Evolutionary conservation across 192 early-diverging fungal genomes (phyloP).

Genomic region (Chytriomyces sp.): DNA sequence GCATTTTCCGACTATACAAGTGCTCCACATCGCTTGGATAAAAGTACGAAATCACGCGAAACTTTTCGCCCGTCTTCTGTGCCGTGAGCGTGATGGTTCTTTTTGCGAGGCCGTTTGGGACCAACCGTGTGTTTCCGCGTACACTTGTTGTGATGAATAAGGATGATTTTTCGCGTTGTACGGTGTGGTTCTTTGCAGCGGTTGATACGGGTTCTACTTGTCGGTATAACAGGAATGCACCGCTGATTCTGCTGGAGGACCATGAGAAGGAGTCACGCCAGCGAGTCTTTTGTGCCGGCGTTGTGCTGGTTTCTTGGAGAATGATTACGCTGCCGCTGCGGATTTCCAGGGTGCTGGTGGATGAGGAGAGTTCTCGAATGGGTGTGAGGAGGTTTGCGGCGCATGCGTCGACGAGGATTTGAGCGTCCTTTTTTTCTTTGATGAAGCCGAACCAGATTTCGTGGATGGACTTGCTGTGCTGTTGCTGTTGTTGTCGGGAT

Average conservation of each 20-base stretch:
- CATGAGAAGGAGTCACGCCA: neutral
- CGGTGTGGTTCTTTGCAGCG: neutral
- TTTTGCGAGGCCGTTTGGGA: neutral
- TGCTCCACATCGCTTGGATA: neutral
- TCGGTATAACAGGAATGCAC: neutral
- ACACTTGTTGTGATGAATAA: neutral
- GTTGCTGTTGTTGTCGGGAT: no score
- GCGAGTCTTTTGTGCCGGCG: neutral
- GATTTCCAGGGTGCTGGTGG: neutral
- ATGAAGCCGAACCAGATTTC: conserved; percentile 4
- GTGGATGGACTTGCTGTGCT: no score
- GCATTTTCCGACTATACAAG: neutral
- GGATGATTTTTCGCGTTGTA: neutral
- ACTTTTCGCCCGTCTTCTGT: neutral
- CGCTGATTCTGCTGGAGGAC: neutral
- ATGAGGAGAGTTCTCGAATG: neutral
- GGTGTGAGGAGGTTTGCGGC: neutral
- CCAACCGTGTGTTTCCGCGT: neutral
- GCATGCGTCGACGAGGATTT: conserved; percentile 1
- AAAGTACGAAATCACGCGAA: conserved; percentile 8
- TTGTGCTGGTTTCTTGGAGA: neutral
- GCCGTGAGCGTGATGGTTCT: conserved; percentile 1
- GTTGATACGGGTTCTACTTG: neutral
- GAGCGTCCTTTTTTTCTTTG: neutral
- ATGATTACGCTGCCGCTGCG: conserved; percentile 7